Evolutionary conservation across 2,329 filamentous ascomycete species (phyloP), one percentile per base, ranked within the genome.

Genomic region (Myotisia sp.): DNA sequence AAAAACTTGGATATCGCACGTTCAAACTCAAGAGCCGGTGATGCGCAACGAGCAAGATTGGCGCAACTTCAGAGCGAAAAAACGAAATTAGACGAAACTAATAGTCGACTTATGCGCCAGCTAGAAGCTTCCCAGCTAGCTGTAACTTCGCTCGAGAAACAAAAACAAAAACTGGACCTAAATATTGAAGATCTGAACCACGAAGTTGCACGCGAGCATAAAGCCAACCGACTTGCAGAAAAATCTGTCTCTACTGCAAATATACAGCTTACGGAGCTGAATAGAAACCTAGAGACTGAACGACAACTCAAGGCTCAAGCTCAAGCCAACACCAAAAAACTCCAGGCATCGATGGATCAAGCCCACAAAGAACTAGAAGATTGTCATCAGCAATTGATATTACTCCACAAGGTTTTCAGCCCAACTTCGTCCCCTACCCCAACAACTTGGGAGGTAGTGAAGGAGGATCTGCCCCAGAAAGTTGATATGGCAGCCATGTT

Each of bases 1-100:
- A 95, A 95, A 64, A 90, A 92, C 19, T 70, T 98, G 5, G 87
- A 98, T 52, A 92, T 98, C 54, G 87, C 87, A 26, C 74, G 90
- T 29, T 90, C 87, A 0, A 83, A 74, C 40, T 92, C 86, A 4
- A 78, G 79, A 39, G 87, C 81, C 19, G 85, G 73, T 41, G 87
- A 95, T 46, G 81, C 76, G 20, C 82, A 85, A 29, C 76, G 86
- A 23, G 70, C 76, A 2, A 80, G 90, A 44, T 65, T 94, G 30
- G 58, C 72, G 24, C 74, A 77, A 38, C 63, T 94, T 18, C 84
- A 87, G 43, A 72, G 76, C 10, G 87, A 94, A 50, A 95, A 93
- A 60, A 56, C 70, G 1, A 83, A 79, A 47, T 58, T 81, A 0
- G 86, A 94, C 39, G 85, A 93, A 44, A 78, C 87, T 34, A 85